phyloP scores from a whole-genome alignment of 1,284 basidiomycete genomes.

The Melampsora larici-populina region DNA sequence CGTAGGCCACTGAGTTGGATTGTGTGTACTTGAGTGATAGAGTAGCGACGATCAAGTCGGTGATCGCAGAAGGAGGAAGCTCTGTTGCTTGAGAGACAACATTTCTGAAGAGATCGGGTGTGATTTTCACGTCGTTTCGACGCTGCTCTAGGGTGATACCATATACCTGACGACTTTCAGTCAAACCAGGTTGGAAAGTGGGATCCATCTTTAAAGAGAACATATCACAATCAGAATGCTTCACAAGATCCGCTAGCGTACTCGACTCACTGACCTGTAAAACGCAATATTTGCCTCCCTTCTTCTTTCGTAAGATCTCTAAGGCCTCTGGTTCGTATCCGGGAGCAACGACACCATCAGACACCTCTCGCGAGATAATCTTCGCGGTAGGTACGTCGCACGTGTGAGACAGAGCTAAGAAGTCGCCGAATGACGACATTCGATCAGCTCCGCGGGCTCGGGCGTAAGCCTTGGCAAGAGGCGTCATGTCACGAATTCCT shows the following conservation, averaged over 20 bases:
- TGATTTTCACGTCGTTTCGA: constrained; percentile 87
- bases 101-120: constrained; percentile 75
- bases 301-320: constrained; percentile 91
- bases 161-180: constrained; percentile 93
- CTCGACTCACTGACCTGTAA: constrained; percentile 64
- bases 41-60: constrained; percentile 88
- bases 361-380: constrained; percentile 96
- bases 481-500: constrained; percentile 81
- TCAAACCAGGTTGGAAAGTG: constrained; percentile 67
- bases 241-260: neutral
- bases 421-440: constrained; percentile 99
- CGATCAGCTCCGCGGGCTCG: constrained; percentile 94
- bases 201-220: constrained; percentile 69
- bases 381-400: constrained; percentile 91
- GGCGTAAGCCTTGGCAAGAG: constrained; percentile 88
- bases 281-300: constrained; percentile 97
- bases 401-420: constrained; percentile 87
- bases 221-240: neutral
- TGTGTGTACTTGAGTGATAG: constrained; percentile 98
- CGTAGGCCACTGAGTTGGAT: constrained; percentile 97
- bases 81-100: constrained; percentile 83
- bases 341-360: constrained; percentile 95
- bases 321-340: constrained; percentile 84
- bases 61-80: constrained; percentile 71
- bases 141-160: constrained; percentile 87